Evolutionary conservation across 352 stramenopile genomes (phyloP), one percentile per base, ranked within the genome.

Genomic region (Pythium dissotocum): DNA sequence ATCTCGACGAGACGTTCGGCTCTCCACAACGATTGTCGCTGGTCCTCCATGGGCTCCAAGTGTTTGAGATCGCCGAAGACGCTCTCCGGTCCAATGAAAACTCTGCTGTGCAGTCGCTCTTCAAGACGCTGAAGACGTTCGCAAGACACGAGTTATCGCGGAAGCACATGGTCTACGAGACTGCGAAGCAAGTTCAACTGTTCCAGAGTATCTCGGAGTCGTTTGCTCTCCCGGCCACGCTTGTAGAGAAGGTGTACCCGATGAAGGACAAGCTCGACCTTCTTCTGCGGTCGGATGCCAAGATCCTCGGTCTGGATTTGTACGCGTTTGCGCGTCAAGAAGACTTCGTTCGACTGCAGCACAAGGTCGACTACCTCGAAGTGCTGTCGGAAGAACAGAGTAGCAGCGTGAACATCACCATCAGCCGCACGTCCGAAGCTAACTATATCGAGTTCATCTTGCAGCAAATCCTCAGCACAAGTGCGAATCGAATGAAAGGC

Each of bases 311-410:
- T 9, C 70, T 90, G 24, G 82, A 92, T 46, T 70, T 92, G 65
- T 89, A 89, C 64, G 69, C 80, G 1, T 77, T 92, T 28, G 78
- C 83, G n/a, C 73, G 73, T 0, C 66, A 83, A 9, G 59, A 72
- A 0, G 55, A 72, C 33, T 35, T 88, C 13, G 75, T 92, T 32
- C 72, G 78, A 35, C 71, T 92, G n/a, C 82, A 92, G 60, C 81
- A 92, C 71, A 92, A 92, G 65, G 78, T 92, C 28, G 81, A 92
- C 40, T 92, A 92, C 40, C 58, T 92, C n/a, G 67, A 75, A 4
- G 77, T 79, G 8, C 65, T 90, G 8, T 80, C 83, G 2, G 83
- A 92, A 57, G 83, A 90, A 54, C 75, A 84, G 44, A 81, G 67
- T 28, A 73, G 77, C 24, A 82, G 73, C 10, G 59, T 89, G 0